These are phyloP conservation scores for Fusarium pseudoanthophilum DNA, from an alignment of 2,329 filamentous ascomycete genomes.

Conservation along the genomic window DNA sequence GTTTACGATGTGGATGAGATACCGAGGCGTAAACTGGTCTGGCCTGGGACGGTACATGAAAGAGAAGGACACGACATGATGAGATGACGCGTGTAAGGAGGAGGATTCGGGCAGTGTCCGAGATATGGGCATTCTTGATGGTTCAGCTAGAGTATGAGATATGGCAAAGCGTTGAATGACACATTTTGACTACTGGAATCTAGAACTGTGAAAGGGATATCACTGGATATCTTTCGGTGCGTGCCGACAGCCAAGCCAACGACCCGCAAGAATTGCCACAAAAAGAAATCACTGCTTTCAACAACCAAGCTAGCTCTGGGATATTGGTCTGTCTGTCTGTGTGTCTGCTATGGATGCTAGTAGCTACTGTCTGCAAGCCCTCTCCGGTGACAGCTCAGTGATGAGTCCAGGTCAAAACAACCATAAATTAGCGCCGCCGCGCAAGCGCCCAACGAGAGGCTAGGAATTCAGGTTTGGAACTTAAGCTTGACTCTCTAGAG, in stretches of 20 bases:
- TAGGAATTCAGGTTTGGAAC: not conserved
- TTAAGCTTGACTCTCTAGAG: constrained; percentile 2
- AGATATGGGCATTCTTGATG: constrained; percentile 10
- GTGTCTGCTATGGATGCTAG: not conserved
- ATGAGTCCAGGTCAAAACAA: constrained; percentile 31
- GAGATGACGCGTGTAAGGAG: constrained; percentile 10
- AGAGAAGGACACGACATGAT: constrained; percentile 5
- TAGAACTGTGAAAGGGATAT: not conserved
- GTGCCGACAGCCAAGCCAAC: constrained; percentile 7
- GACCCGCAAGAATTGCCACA: constrained; percentile 19
- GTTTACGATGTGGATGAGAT: constrained; percentile 11
- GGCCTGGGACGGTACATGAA: not conserved
- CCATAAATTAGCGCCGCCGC: constrained; percentile 29
- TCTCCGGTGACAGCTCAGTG: constrained; percentile 8
- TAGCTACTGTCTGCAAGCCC: constrained; percentile 1
- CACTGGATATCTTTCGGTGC: constrained; percentile 9
- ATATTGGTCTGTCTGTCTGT: not conserved
- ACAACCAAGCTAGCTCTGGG: not conserved
- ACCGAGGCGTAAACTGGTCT: constrained; percentile 34
- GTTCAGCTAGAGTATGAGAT: not conserved
- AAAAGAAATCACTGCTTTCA: constrained; percentile 9
- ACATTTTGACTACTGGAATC: constrained; percentile 1
- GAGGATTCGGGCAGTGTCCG: constrained; percentile 35
- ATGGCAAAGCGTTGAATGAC: constrained; percentile 9
- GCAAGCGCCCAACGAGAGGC: constrained; percentile 11